Percentiles rank a stretch among this genome's conserved stretches.
These are phyloP conservation scores for Aegilops tauschii DNA, from an alignment of 176 grass and related monocot genomes.

Conservation along the genomic window DNA sequence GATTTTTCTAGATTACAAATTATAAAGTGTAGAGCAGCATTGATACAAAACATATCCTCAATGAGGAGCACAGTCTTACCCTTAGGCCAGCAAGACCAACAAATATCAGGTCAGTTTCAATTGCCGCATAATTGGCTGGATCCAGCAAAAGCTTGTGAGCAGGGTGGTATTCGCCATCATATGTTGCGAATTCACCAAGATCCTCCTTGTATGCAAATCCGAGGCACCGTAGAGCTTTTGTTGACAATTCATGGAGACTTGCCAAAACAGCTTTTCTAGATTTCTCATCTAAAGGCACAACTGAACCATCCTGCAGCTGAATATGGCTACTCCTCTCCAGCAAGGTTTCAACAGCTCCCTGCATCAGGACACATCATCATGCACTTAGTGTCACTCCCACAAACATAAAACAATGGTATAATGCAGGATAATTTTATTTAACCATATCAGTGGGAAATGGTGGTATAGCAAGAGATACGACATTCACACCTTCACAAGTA, in stretches of 20 bases:
- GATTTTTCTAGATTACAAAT: not conserved
- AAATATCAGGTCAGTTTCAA: conserved; percentile 82
- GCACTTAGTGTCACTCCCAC: not conserved
- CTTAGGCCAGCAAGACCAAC: conserved; percentile 78
- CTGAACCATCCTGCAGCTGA: conserved; percentile 81
- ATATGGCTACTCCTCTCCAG: conserved; percentile 76
- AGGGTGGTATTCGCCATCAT: conserved; percentile 91
- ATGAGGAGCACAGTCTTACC: conserved; percentile 40
- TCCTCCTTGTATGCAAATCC: conserved; percentile 94
- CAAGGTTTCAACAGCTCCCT: conserved; percentile 95
- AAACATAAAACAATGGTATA: not conserved
- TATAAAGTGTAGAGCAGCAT: not conserved
- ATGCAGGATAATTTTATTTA: not conserved
- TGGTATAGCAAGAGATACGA: not conserved
- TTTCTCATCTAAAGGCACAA: conserved; percentile 68
- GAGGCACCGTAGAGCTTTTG: conserved; percentile 87
- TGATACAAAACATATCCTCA: not conserved
- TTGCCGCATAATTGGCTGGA: conserved; percentile 80
- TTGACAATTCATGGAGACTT: conserved; percentile 87
- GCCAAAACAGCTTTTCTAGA: conserved; percentile 54
- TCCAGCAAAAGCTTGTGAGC: conserved; percentile 95
- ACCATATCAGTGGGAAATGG: not conserved
- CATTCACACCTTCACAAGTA: conserved; percentile 78
- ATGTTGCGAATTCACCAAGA: conserved; percentile 74
- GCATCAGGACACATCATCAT: conserved; percentile 32